phyloP scores from a whole-genome alignment of 1,139 yeast species.

The Scheffersomyces lignicola region DNA sequence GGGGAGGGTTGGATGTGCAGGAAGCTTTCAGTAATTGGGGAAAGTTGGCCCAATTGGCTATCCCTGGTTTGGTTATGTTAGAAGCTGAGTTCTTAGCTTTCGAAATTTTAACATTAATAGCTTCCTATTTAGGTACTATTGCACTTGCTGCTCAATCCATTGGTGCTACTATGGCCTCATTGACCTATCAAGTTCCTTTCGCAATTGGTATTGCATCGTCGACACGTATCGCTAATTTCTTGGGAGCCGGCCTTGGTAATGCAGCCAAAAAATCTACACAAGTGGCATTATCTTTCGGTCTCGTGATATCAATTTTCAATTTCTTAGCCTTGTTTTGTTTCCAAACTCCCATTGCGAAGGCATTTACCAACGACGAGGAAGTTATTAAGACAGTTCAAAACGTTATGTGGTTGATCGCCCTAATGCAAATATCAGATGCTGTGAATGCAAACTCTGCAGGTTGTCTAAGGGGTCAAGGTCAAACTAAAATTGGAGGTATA shows the following conservation, averaged over 20 bases:
- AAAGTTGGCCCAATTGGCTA: slow-evolving; percentile 46
- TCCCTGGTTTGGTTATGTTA: slow-evolving; percentile 59
- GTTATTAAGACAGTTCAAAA: slow-evolving; percentile 42
- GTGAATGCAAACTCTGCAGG: slow-evolving; percentile 62
- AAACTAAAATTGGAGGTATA: slow-evolving; percentile 58
- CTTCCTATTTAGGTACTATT: slow-evolving; percentile 55
- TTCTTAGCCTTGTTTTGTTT: slow-evolving; percentile 40
- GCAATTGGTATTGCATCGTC: slow-evolving; percentile 63
- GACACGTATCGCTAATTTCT: slow-evolving; percentile 57
- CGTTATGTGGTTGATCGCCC: slow-evolving; percentile 54
- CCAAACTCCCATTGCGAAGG: slow-evolving; percentile 34
- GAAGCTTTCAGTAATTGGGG: slow-evolving; percentile 49
- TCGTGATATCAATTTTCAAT: slow-evolving; percentile 41
- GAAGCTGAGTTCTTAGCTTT: slow-evolving; percentile 61
- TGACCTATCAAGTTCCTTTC: slow-evolving; percentile 55
- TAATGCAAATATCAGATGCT: slow-evolving; percentile 58
- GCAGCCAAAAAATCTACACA: slow-evolving; percentile 48
- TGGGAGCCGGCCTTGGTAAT: slow-evolving; percentile 53
- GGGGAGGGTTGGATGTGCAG: slow-evolving; percentile 32
- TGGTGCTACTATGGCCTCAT: slow-evolving; percentile 55
- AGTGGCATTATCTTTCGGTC: slow-evolving; percentile 47
- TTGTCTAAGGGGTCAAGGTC: slow-evolving; percentile 60
- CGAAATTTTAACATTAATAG: slow-evolving; percentile 55
- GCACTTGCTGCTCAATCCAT: slow-evolving; percentile 60
- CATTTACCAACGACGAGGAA: slow-evolving; percentile 41